phyloP scores from a whole-genome alignment of 352 stramenopile genomes.

The Pythium angustatum region DNA sequence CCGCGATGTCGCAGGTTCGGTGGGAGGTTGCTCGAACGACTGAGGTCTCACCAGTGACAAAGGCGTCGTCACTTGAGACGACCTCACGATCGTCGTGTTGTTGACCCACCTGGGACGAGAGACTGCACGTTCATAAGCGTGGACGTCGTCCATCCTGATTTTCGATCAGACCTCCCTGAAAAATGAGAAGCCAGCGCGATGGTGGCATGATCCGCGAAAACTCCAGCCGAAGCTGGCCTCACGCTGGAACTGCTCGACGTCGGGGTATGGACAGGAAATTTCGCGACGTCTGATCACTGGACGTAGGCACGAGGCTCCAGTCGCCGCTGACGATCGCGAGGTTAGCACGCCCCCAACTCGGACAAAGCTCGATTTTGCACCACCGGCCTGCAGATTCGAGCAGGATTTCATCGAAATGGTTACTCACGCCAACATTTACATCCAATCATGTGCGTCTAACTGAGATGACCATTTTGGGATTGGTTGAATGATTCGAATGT shows the following conservation, averaged over 20 bases:
- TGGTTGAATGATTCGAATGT: constrained; percentile 16
- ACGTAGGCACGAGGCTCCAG: too few relatives aligned
- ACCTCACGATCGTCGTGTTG: constrained; percentile 8
- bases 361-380: too few relatives aligned
- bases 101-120: background rate
- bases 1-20: background rate
- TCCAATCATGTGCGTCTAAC: background rate
- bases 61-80: constrained; percentile 14
- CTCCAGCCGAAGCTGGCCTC: too few relatives aligned
- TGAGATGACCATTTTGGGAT: background rate
- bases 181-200: constrained; percentile 1
- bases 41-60: constrained; percentile 20
- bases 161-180: too few relatives aligned
- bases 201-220: too few relatives aligned
- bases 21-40: constrained; percentile 7
- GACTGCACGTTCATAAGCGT: background rate
- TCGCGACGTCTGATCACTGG: too few relatives aligned
- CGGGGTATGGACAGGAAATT: too few relatives aligned
- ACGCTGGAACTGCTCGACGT: too few relatives aligned
- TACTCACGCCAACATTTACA: background rate
- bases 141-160: background rate
- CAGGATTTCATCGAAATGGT: background rate
- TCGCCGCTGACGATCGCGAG: too few relatives aligned
- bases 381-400: too few relatives aligned
- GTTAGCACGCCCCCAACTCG: too few relatives aligned